These are phyloP conservation scores for Cadophora luteo-olivacea DNA, from an alignment of 2,329 filamentous ascomycete genomes.

Conservation along the genomic window DNA sequence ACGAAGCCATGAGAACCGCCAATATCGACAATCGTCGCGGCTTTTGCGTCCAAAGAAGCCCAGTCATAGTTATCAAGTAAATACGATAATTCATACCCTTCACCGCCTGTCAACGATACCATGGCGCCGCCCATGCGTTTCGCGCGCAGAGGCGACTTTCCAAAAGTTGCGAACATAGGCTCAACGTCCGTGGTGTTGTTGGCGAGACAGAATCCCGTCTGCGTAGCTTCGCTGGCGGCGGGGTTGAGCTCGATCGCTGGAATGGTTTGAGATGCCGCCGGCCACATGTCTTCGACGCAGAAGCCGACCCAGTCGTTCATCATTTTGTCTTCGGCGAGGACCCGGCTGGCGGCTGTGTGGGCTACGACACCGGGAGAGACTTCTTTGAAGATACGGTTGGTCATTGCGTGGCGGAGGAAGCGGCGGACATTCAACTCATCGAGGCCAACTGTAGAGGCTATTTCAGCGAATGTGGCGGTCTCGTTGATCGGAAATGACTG, in stretches of 20 bases:
- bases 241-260: conserved; percentile 53
- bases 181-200: conserved; percentile 57
- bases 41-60: conserved; percentile 50
- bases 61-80: conserved; percentile 63
- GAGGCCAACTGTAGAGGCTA: conserved; percentile 53
- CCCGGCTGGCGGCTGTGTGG: conserved; percentile 60
- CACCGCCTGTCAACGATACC: conserved; percentile 59
- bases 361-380: conserved; percentile 56
- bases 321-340: conserved; percentile 55
- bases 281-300: conserved; percentile 58
- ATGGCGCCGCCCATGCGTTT: conserved; percentile 62
- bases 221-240: conserved; percentile 55
- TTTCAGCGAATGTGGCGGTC: conserved; percentile 53
- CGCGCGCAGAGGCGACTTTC: conserved; percentile 54
- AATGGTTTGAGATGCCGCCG: conserved; percentile 53
- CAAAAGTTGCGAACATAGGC: conserved; percentile 60
- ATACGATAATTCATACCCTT: conserved; percentile 61
- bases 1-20: conserved; percentile 65
- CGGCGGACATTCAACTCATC: conserved; percentile 58
- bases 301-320: conserved; percentile 62
- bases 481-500: conserved; percentile 55
- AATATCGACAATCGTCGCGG: conserved; percentile 62
- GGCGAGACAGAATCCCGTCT: conserved; percentile 58
- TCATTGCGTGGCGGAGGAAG: conserved; percentile 63
- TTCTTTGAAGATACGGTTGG: conserved; percentile 61